Conservation (phyloP, 2,329 filamentous ascomycete species). For the Cadophora sp. region DNA sequence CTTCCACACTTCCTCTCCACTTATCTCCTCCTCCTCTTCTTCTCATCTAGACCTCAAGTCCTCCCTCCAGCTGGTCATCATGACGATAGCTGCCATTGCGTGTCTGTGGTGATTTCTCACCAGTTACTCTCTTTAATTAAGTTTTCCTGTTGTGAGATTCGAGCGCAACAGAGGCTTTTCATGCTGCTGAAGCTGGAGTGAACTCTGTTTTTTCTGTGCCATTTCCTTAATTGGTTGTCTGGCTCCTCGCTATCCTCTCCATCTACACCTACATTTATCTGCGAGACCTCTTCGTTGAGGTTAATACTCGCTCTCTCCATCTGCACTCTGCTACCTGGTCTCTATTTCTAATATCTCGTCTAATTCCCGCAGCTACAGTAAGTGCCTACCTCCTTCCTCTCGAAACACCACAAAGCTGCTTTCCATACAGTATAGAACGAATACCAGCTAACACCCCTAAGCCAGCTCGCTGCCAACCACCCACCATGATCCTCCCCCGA, state of each 20-base stretch:
- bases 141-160: background rate
- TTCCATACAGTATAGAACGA: background rate
- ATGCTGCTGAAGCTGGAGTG: background rate
- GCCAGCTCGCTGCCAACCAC: background rate
- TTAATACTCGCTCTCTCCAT: background rate
- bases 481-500: slow-evolving; percentile 14
- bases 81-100: background rate
- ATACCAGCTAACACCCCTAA: background rate
- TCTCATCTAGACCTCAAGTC: slow-evolving; percentile 6
- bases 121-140: slow-evolving; percentile 16
- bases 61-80: background rate
- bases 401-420: background rate
- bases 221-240: background rate
- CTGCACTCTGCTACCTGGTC: too few species aligned
- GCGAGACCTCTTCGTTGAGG: slow-evolving; percentile 18
- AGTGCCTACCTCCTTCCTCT: background rate
- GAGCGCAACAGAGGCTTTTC: background rate
- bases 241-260: background rate
- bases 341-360: background rate
- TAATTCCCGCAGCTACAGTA: background rate
- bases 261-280: background rate
- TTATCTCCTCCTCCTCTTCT: background rate
- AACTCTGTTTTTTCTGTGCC: slow-evolving; percentile 6
- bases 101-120: slow-evolving; percentile 8
- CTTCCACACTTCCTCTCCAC: background rate